Conservation (phyloP, 257 asterid species). For the Orobanche coerulescens region DNA sequence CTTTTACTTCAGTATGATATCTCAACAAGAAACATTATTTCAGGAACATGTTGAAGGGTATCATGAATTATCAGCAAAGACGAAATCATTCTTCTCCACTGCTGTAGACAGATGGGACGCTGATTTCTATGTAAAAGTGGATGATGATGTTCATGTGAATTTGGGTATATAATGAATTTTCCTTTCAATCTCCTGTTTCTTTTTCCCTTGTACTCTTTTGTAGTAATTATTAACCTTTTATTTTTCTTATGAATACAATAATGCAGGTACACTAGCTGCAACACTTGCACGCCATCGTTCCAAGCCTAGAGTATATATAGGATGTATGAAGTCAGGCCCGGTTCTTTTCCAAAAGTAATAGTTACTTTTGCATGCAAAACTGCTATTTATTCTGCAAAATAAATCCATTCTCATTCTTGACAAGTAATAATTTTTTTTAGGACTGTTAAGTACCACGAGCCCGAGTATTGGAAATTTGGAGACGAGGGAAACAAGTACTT, state of each 20-base stretch:
- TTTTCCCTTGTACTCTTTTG: background rate
- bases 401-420: background rate
- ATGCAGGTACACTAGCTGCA: slow-evolving; percentile 51
- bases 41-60: slow-evolving; percentile 83
- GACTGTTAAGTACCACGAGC: slow-evolving; percentile 59
- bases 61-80: slow-evolving; percentile 76
- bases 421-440: slow-evolving; percentile 17
- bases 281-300: slow-evolving; percentile 49
- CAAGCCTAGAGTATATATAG: slow-evolving; percentile 47
- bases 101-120: slow-evolving; percentile 76
- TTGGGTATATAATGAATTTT: slow-evolving; percentile 34
- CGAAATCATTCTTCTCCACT: slow-evolving; percentile 61
- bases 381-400: background rate
- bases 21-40: background rate
- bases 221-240: background rate
- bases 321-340: slow-evolving; percentile 71
- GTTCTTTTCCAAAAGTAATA: slow-evolving; percentile 49
- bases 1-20: background rate
- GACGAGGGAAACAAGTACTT: slow-evolving; percentile 53
- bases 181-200: background rate
- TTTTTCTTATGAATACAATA: background rate
- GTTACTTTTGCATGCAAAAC: background rate
- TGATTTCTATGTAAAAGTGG: slow-evolving; percentile 69
- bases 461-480: slow-evolving; percentile 56
- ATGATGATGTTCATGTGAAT: slow-evolving; percentile 84